phyloP scores from a whole-genome alignment of 2,329 filamentous ascomycete species.

The Alternaria tenuissima region DNA sequence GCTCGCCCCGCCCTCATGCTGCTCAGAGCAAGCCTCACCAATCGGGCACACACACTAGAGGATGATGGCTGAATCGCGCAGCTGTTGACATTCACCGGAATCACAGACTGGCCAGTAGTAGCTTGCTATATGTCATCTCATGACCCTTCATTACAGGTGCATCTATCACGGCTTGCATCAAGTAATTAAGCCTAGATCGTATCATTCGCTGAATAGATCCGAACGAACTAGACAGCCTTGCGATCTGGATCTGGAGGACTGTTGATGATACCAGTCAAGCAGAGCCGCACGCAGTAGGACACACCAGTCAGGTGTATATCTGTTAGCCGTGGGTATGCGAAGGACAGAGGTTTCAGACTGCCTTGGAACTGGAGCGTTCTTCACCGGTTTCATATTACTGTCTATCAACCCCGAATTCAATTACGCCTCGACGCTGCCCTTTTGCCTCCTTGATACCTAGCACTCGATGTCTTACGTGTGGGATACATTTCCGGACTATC shows the following conservation, averaged over 20 bases:
- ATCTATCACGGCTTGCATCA: not conserved
- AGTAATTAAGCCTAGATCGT: not conserved
- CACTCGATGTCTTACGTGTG: conserved; percentile 4
- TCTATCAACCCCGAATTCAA: not conserved
- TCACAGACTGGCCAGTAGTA: not conserved
- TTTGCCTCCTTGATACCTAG: not conserved
- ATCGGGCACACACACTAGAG: not conserved
- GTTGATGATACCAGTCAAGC: not conserved
- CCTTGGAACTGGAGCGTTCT: not conserved
- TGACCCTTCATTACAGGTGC: not conserved
- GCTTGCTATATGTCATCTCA: not conserved
- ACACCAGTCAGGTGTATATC: not conserved
- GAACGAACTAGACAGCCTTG: not conserved
- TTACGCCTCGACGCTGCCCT: not conserved
- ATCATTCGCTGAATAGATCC: not conserved
- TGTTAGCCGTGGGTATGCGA: not conserved
- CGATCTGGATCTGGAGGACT: not conserved
- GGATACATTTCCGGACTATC: conserved; percentile 22
- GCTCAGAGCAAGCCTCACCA: not conserved
- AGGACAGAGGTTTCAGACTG: not conserved
- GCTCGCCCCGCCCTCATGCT: not conserved
- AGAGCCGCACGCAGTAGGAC: not conserved
- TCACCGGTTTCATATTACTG: not conserved
- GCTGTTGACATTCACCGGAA: not conserved
- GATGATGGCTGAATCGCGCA: not conserved